Percentiles rank a stretch among this genome's conserved stretches.
Evolutionary conservation across 2,329 filamentous ascomycete genomes (phyloP).

Genomic region (Aureobasidium mangrovei): DNA sequence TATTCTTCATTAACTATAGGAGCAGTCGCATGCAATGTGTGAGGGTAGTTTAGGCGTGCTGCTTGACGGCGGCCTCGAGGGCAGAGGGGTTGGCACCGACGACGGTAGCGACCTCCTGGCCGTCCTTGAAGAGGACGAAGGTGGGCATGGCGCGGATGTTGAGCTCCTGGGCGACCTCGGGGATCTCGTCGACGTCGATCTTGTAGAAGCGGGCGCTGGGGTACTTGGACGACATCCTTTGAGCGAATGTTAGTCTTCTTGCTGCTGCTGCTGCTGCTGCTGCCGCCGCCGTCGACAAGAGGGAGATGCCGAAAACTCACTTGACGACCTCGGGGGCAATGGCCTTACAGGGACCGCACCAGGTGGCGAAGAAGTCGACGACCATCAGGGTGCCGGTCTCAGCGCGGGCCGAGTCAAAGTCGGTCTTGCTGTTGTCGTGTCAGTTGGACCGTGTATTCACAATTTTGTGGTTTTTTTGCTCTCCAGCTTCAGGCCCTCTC

Average conservation of each 20-base stretch:
- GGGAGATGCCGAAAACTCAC: constrained; percentile 36
- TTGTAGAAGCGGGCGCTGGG: constrained; percentile 67
- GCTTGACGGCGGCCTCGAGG: constrained; percentile 48
- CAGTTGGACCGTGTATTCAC: background rate
- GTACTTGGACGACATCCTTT: constrained; percentile 52
- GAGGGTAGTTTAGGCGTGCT: constrained; percentile 19
- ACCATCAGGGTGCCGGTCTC: constrained; percentile 55
- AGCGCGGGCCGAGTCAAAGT: constrained; percentile 49
- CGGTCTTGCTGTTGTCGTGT: constrained; percentile 41
- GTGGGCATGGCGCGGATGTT: constrained; percentile 87
- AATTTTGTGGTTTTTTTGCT: background rate
- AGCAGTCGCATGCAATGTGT: too few species aligned
- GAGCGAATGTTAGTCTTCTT: constrained; percentile 4
- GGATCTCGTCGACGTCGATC: constrained; percentile 79
- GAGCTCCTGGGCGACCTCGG: constrained; percentile 66
- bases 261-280: background rate
- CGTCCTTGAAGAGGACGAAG: constrained; percentile 76
- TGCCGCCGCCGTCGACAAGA: background rate
- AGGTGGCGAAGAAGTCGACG: constrained; percentile 78
- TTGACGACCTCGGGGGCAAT: constrained; percentile 68
- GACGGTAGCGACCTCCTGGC: constrained; percentile 61
- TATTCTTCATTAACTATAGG: constrained; percentile 10
- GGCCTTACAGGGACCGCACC: constrained; percentile 93
- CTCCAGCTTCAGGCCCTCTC: background rate
- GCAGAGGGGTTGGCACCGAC: constrained; percentile 71